A percentile compares a stretch with the other conserved stretches of the same genome.
Conservation (phyloP, 2,329 filamentous ascomycete genomes). For the Coniochaeta prunicola region DNA sequence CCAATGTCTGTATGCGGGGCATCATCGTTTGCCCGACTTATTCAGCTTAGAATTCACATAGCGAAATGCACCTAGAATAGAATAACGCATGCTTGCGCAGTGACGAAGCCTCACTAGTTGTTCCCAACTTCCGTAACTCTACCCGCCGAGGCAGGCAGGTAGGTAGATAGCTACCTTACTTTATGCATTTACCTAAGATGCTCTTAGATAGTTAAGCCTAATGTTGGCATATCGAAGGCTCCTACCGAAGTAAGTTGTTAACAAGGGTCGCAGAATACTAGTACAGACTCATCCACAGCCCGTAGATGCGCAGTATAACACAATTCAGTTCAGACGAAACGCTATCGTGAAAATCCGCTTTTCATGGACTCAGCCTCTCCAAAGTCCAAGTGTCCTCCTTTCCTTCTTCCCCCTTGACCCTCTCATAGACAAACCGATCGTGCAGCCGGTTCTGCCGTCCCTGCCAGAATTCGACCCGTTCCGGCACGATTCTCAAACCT, state of each 20-base stretch:
- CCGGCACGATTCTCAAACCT: conserved; percentile 76
- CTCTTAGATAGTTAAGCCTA: too few relatives aligned
- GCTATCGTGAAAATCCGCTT: too few relatives aligned
- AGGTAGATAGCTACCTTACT: too few relatives aligned
- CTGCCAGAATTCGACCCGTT: conserved; percentile 93
- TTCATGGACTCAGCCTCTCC: conserved; percentile 61
- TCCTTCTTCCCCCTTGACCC: conserved; percentile 31
- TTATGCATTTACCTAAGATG: too few relatives aligned
- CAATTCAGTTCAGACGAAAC: not conserved
- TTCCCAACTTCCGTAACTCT: too few relatives aligned
- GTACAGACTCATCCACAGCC: not conserved
- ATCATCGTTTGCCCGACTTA: not conserved
- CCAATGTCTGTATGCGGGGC: not conserved
- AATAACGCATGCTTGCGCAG: too few relatives aligned
- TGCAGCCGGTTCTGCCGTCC: conserved; percentile 84
- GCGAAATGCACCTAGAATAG: too few relatives aligned
- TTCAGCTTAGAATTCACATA: not conserved
- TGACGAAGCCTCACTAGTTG: too few relatives aligned
- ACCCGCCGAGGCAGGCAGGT: too few relatives aligned
- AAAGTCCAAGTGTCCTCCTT: conserved; percentile 52
- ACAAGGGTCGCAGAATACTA: too few relatives aligned
- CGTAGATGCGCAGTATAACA: not conserved
- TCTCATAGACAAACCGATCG: conserved; percentile 84
- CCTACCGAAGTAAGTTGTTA: too few relatives aligned
- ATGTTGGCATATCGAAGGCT: too few relatives aligned